Percentiles rank a stretch among this genome's conserved stretches.
Evolutionary conservation across 1,284 basidiomycete species (phyloP).

Genomic region (Dichomitus squalens): DNA sequence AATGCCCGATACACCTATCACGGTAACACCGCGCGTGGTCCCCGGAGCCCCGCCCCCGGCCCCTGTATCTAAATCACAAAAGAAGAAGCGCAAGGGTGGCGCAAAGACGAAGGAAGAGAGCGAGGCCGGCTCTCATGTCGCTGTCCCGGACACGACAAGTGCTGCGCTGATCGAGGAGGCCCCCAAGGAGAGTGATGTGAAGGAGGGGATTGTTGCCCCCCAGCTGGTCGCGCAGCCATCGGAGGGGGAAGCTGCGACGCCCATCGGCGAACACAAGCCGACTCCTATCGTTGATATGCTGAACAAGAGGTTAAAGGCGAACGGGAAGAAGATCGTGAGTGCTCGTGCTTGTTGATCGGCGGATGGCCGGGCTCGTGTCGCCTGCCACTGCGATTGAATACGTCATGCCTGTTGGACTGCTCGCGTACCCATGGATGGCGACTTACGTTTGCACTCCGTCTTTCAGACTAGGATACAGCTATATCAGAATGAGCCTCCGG

Average conservation of each 20-base stretch:
- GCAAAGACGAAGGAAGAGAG: slow-evolving; percentile 29
- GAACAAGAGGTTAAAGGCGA: slow-evolving; percentile 72
- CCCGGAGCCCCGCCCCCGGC: slow-evolving; percentile 73
- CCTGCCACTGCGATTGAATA: slow-evolving; percentile 2
- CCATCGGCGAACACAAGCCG: slow-evolving; percentile 49
- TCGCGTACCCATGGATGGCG: slow-evolving; percentile 6
- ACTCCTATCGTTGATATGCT: slow-evolving; percentile 79
- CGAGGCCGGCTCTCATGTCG: slow-evolving; percentile 24
- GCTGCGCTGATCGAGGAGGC: slow-evolving; percentile 53
- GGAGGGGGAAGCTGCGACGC: slow-evolving; percentile 37
- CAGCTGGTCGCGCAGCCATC: slow-evolving; percentile 47
- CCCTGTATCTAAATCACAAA: slow-evolving; percentile 58
- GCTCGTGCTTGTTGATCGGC: not conserved
- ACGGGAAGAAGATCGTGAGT: slow-evolving; percentile 85
- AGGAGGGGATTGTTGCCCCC: slow-evolving; percentile 50
- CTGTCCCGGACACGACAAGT: slow-evolving; percentile 48
- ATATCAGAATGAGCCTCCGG: slow-evolving; percentile 66
- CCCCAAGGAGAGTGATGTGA: slow-evolving; percentile 49
- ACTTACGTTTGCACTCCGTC: slow-evolving; percentile 7
- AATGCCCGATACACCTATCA: slow-evolving; percentile 48
- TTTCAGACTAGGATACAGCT: slow-evolving; percentile 68
- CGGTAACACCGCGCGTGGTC: slow-evolving; percentile 53
- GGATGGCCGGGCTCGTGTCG: not conserved
- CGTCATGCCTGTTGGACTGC: slow-evolving; percentile 18
- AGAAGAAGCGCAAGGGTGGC: slow-evolving; percentile 71